Conservation (phyloP, 2,329 filamentous ascomycete genomes). For the Colletotrichum shisoi region DNA sequence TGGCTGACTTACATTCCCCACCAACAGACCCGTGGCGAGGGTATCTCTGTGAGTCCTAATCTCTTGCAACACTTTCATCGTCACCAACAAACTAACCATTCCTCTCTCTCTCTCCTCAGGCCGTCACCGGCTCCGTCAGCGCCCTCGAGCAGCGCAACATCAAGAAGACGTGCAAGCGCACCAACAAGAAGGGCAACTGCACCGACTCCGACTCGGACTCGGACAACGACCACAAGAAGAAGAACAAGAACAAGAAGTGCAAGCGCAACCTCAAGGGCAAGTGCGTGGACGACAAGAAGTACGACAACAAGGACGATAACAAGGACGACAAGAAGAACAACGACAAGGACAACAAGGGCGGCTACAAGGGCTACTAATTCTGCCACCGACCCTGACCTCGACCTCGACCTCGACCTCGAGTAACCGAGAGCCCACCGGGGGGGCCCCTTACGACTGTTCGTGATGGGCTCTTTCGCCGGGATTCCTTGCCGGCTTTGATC, state of each 20-base stretch:
- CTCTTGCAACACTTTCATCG: not conserved
- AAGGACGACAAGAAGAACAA: slow-evolving; percentile 7
- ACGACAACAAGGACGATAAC: not conserved
- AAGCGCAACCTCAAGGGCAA: not conserved
- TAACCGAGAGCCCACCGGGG: not conserved
- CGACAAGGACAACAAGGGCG: slow-evolving; percentile 10
- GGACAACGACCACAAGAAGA: slow-evolving; percentile 13
- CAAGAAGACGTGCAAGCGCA: slow-evolving; percentile 35
- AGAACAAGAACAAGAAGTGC: slow-evolving; percentile 19
- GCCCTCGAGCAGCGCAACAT: slow-evolving; percentile 22
- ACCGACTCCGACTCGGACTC: slow-evolving; percentile 3
- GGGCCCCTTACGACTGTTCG: not conserved
- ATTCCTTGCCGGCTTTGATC: not conserved
- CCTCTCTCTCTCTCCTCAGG: not conserved
- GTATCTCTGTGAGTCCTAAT: not conserved
- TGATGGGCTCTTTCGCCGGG: not conserved
- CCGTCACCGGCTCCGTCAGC: slow-evolving; percentile 8
- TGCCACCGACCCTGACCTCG: not conserved
- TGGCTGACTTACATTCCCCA: not conserved
- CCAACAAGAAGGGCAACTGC: slow-evolving; percentile 28
- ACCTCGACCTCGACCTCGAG: not conserved
- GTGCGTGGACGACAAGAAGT: not conserved
- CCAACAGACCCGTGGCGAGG: slow-evolving; percentile 17
- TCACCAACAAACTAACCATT: not conserved
- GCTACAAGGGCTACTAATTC: not conserved